Evolutionary conservation across 345 rosid species (phyloP), one percentile per base, ranked within the genome.

Genomic region (Salix dunnii): DNA sequence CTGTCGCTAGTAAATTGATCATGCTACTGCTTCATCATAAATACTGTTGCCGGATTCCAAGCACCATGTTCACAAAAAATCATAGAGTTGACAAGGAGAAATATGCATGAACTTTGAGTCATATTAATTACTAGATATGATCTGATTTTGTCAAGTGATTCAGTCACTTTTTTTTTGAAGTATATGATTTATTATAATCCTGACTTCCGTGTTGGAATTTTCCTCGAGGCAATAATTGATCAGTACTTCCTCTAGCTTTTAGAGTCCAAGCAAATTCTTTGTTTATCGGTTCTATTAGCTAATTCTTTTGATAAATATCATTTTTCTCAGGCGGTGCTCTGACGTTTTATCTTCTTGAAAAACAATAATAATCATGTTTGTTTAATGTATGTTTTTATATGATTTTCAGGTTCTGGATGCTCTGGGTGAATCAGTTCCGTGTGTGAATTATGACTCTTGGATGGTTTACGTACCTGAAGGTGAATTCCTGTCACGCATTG

Each of bases 401-500:
- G 68, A 40, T 36, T 68, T 85, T 76, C 87, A 92, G 97, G 97
- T 95, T 76, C 75, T 95, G 60, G 97, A 92, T 87, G 97, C 97
- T 33, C 78, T 95, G 78, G 97, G 92, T 7, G 99, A 95, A 86
- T 86, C 97, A 10, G 76, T 92, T 87, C 93, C 96, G 6, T 95
- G 96, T 81, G 86, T 62, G 35, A 91, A 82, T 3, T 94, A 94
- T 79, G 99, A 94, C 80, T 94, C 99, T 76, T 94, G 97, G 99
- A 94, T 86, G 97, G 99, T 94, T 33, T 92, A 90, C 78, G 75
- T 95, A 73, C 98, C 97, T 31, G 98, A 94, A 85, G 98, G 92
- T 9, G 97, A 94, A 53, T 91, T 94, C 86, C 85, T 92, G 81
- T 94, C 98, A 5, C 91, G 84, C 68, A 95, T 95, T 40, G 97